Base-by-base conservation (phyloP, 306 rosid genomes). In the Notholithocarpus densiflorus region DNA sequence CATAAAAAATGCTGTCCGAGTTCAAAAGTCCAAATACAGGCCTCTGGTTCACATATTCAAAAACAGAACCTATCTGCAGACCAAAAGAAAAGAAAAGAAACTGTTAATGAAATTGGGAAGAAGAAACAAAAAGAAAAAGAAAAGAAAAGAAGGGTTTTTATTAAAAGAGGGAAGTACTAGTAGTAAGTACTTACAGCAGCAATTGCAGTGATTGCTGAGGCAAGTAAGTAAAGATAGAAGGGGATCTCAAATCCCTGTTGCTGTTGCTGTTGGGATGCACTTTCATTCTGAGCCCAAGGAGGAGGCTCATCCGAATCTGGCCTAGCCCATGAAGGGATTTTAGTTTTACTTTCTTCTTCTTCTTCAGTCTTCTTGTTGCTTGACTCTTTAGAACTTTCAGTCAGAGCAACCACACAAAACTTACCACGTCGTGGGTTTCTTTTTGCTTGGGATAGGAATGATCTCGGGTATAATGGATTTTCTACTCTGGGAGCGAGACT, bases 221-320 rank as follows among this genome's bases (percentile, higher is more conserved):
- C 96, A 9, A 93, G 90, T 37, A 95, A 81, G 68, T 93, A 93
- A 75, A 80, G 93, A 68, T 74, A 90, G 77, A 91, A 93, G 0
- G 98, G 98, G 66, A 91, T 34, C 64, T 81, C 88, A 77, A 90
- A 78, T 54, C 85, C 89, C 75, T 81, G 82, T 26, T 40, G 45
- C 43, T 37, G 10, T 34, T 34, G 43, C 74, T 81, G 82, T 31
- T 84, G 74, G 0, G 89, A 69, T 77, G 75, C 82, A 73, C 2
- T 79, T 9, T 91, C 97, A 5, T 84, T 79, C 73, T 78, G 88
- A 27, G 92, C 97, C 99, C 99, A 93, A 19, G 99, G 99, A 6
- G 99, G 99, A 37, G 97, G 94, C 77, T 93, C 99, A 20, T 88
- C 92, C 2, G 99, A 89, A 31, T 90, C 98, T 0, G 91, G 87